Evolutionary conservation across 176 grass and related monocot genomes (phyloP).

Genomic region (Carex pumila): DNA sequence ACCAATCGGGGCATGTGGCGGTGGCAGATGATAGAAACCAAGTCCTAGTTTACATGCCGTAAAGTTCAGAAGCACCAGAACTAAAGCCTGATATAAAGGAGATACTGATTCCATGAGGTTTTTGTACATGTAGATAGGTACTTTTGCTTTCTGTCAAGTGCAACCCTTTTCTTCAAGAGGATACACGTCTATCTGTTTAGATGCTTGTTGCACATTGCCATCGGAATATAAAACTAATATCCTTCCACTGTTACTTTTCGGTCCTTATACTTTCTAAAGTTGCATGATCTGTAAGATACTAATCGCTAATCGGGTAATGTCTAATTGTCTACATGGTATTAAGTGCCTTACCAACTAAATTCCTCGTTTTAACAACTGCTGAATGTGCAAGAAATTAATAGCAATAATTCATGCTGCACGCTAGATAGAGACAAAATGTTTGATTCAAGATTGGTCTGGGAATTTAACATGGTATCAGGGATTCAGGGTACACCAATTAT

Average conservation of each 20-base stretch:
- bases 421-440: background rate
- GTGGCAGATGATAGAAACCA: slow-evolving; percentile 26
- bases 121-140: background rate
- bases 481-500: background rate
- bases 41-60: slow-evolving; percentile 17
- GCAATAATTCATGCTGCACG: background rate
- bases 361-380: background rate
- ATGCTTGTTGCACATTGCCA: background rate
- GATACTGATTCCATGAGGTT: background rate
- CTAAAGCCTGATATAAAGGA: background rate
- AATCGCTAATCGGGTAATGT: background rate
- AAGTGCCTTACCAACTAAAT: background rate
- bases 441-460: background rate
- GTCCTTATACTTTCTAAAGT: background rate
- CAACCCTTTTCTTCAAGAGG: background rate
- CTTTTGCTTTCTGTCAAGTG: background rate
- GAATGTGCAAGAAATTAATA: background rate
- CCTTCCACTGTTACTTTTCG: background rate
- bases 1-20: slow-evolving; percentile 19
- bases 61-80: slow-evolving; percentile 9
- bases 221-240: background rate
- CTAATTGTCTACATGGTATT: background rate
- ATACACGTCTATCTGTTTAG: background rate
- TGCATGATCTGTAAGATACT: background rate
- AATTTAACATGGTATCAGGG: background rate